These are phyloP conservation scores for Leccinum incarnatum DNA, from an alignment of 768 basidiomycete species.

Conservation along the genomic window DNA sequence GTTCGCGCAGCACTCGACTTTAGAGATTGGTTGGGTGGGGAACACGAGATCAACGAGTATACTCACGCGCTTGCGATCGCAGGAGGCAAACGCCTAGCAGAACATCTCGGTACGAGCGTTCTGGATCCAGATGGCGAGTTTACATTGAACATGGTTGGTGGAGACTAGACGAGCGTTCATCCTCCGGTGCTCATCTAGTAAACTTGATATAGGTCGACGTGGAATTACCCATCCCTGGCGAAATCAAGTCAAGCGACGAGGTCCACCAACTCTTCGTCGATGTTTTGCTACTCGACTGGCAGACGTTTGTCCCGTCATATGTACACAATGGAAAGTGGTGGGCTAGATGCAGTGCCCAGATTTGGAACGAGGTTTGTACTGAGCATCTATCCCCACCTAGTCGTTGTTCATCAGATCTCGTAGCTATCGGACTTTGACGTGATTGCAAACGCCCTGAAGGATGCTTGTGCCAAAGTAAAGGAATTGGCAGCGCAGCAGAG, in stretches of 20 bases:
- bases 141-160: slow-evolving; percentile 66
- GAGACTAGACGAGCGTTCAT: too few relatives aligned
- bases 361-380: slow-evolving; percentile 32
- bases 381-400: not conserved
- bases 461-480: slow-evolving; percentile 19
- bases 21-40: slow-evolving; percentile 72
- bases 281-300: slow-evolving; percentile 24
- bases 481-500: slow-evolving; percentile 2
- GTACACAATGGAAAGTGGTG: slow-evolving; percentile 33
- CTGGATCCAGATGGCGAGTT: slow-evolving; percentile 61
- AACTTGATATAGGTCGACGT: slow-evolving; percentile 35
- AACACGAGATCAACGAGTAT: slow-evolving; percentile 66
- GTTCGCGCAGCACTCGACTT: slow-evolving; percentile 60
- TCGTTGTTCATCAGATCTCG: not conserved
- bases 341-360: slow-evolving; percentile 30
- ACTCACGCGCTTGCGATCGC: slow-evolving; percentile 64
- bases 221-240: slow-evolving; percentile 34
- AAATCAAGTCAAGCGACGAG: slow-evolving; percentile 21
- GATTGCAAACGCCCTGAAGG: slow-evolving; percentile 28
- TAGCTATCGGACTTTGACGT: slow-evolving; percentile 33
- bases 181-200: not conserved
- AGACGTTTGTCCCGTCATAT: slow-evolving; percentile 8
- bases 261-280: slow-evolving; percentile 15
- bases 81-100: slow-evolving; percentile 61
- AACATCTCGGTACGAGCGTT: slow-evolving; percentile 57